Base-by-base conservation (phyloP, 2,329 filamentous ascomycete genomes). In the Fusarium bactridioides region DNA sequence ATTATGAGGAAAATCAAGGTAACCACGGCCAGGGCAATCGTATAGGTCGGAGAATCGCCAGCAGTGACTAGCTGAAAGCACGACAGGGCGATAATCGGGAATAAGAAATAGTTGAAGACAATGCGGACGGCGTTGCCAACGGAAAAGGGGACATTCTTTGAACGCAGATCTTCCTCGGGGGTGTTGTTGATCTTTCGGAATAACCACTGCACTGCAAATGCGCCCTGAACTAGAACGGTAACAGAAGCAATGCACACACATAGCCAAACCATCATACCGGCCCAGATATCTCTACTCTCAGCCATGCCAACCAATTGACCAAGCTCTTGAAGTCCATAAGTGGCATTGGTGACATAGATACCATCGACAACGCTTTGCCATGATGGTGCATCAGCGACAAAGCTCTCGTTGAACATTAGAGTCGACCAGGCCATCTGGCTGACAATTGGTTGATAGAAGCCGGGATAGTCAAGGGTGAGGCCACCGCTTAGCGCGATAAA, bases 321-420 rank as follows among this genome's bases (percentile, higher is more conserved):
- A 76, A 96, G 87, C 53, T 88, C 86, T 69, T 96, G 91, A 54
- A 99, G 84, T 33, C 96, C 96, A 76, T 95, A 95, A 5, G 87
- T 90, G 37, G 90, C 91, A 77, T 94, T 91, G 50, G 91, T 91
- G 59, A 90, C 86, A 81, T 98, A 98, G n/a, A 99, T 88, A 41
- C 95, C 95, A 80, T 98, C 95, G 15, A 91, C 83, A 19, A 97
- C 81, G 70, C 89, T 92, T 70, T 90, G 86, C 70, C 88, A 91
- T 11, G 92, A 89, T 35, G 88, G 84, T 18, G 88, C 89, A 40
- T 91, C 84, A 77, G 90, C 92, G 67, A 97, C 91, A 76, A 97
- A 93, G 81, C 92, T 97, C 74, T 96, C 86, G 79, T 98, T 97
- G 85, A 98, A 98, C 87, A 98, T 92, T 67, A 99, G 88, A 10